phyloP scores from a whole-genome alignment of 768 basidiomycete species.

The Arthromyces matolae region DNA sequence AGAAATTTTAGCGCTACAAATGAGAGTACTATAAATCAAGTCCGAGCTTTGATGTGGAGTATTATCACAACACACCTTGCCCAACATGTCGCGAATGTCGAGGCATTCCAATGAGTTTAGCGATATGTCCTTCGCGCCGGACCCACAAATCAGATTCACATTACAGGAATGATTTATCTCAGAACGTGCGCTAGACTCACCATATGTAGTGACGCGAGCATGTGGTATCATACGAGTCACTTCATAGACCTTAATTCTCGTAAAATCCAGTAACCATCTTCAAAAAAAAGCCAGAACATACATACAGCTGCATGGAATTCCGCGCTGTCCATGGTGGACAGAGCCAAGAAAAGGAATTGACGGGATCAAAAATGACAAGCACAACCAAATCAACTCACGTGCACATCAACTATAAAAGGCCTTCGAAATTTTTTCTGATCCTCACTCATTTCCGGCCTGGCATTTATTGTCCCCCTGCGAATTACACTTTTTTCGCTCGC shows the following conservation, averaged over 20 bases:
- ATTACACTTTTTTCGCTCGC: conserved; percentile 24
- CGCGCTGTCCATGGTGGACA: conserved; percentile 48
- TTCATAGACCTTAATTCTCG: conserved; percentile 58
- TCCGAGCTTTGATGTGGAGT: too few species aligned
- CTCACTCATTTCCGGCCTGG: conserved; percentile 30
- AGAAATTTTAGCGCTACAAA: conserved; percentile 72
- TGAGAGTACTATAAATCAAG: too few species aligned
- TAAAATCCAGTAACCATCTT: neutral
- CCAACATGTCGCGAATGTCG: conserved; percentile 78
- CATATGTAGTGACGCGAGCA: conserved; percentile 72
- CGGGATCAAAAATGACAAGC: conserved; percentile 7
- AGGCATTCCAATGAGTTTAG: conserved; percentile 78
- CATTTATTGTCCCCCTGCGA: conserved; percentile 37
- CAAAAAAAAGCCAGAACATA: neutral
- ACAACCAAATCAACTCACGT: conserved; percentile 15
- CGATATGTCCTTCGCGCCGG: conserved; percentile 61
- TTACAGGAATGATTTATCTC: too few species aligned
- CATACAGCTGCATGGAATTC: conserved; percentile 61
- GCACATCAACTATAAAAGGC: conserved; percentile 6
- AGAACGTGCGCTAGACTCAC: too few species aligned
- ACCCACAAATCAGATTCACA: neutral
- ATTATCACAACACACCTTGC: conserved; percentile 70
- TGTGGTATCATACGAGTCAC: conserved; percentile 67
- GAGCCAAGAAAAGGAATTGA: neutral
- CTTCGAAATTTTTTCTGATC: conserved; percentile 5